Conservation (phyloP, 139 green algal species). For the Pedinophyceae sp. region DNA sequence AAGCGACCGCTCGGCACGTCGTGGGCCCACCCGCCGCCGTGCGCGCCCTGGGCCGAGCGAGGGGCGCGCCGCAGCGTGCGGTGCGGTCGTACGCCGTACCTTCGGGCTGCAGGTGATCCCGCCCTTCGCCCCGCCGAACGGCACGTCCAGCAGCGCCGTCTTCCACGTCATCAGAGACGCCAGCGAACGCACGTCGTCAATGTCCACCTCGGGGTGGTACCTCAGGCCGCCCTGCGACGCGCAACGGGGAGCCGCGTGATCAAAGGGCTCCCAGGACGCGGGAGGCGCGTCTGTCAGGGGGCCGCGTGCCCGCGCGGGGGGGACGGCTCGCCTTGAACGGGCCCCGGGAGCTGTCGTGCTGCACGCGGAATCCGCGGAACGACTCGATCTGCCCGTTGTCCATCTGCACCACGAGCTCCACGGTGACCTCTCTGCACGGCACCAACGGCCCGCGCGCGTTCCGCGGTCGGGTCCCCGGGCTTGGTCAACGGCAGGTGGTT, state of each 20-base stretch:
- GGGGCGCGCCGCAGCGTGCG: too few relatives aligned
- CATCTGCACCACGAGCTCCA: constrained; percentile 63
- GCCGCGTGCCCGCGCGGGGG: too few relatives aligned
- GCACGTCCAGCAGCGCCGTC: constrained; percentile 85
- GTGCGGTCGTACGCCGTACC: too few relatives aligned
- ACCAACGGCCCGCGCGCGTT: background rate
- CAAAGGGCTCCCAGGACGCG: too few relatives aligned
- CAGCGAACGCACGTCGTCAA: constrained; percentile 12
- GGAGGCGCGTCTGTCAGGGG: too few relatives aligned
- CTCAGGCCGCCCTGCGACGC: too few relatives aligned
- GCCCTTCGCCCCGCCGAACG: constrained; percentile 84
- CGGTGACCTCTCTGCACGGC: constrained; percentile 32
- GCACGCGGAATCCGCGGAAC: constrained; percentile 64
- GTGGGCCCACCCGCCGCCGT: too few relatives aligned
- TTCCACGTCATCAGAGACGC: constrained; percentile 92
- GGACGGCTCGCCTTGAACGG: constrained; percentile 87
- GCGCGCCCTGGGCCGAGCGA: too few relatives aligned
- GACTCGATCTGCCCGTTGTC: constrained; percentile 52
- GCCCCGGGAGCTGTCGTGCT: constrained; percentile 76
- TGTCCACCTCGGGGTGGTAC: constrained; percentile 35
- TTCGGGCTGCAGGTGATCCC: constrained; percentile 51
- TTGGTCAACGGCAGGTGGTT: background rate
- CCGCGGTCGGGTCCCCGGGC: background rate
- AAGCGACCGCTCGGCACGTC: too few relatives aligned
- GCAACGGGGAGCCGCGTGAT: too few relatives aligned